phyloP scores from a whole-genome alignment of 257 asterid genomes.

The Penstemon eatonii region DNA sequence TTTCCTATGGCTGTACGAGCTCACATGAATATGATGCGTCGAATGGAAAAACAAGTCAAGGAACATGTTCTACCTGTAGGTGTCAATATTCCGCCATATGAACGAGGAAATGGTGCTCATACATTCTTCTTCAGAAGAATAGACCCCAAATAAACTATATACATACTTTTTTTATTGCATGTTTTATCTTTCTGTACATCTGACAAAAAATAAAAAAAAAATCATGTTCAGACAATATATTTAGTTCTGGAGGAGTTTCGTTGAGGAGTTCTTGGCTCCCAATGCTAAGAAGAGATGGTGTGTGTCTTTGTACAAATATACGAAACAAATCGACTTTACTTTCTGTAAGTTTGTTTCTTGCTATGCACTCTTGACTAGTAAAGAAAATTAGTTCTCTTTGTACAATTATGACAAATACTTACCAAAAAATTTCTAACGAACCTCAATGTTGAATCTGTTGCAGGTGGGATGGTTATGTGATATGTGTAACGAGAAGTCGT shows the following conservation, averaged over 20 bases:
- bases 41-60: neutral
- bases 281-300: conserved; percentile 37
- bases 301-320: conserved; percentile 26
- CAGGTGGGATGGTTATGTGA: no score
- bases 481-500: no score
- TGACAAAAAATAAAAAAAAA: neutral
- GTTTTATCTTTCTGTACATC: neutral
- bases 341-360: conserved; percentile 25
- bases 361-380: neutral
- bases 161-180: no score
- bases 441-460: no score
- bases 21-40: conserved; percentile 11
- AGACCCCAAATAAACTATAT: conserved; percentile 28
- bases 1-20: conserved; percentile 12
- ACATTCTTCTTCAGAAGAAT: conserved; percentile 29
- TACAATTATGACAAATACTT: no score
- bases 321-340: conserved; percentile 10
- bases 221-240: conserved; percentile 32
- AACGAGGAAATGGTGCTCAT: conserved; percentile 30
- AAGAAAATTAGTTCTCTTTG: neutral
- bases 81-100: neutral
- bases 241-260: conserved; percentile 34
- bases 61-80: neutral
- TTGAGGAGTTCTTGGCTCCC: conserved; percentile 37
- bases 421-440: no score